Percentiles rank a stretch among this genome's conserved stretches.
Conservation (phyloP, 352 stramenopile species). For the Globisporangium okanoganense region DNA sequence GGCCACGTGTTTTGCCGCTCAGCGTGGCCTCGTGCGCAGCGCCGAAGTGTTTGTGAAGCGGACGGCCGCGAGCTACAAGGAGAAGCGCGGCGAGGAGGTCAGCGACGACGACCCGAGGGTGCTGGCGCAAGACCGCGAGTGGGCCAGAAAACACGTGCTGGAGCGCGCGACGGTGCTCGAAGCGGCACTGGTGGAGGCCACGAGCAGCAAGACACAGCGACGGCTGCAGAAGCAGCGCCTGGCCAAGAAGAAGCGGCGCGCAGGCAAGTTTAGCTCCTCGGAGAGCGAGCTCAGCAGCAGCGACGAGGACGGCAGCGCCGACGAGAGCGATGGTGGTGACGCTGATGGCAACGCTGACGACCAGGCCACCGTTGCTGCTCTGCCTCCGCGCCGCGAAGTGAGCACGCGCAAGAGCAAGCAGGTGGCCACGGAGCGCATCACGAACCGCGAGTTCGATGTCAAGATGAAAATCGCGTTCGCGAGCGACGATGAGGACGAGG, state of each 20-base stretch:
- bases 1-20: conserved; percentile 33
- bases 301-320: conserved; percentile 9
- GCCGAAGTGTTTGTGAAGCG: conserved; percentile 44
- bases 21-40: conserved; percentile 41
- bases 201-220: conserved; percentile 23
- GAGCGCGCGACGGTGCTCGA: conserved; percentile 37
- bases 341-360: conserved; percentile 15
- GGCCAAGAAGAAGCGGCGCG: conserved; percentile 27
- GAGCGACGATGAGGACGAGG: conserved; percentile 27
- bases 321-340: conserved; percentile 9
- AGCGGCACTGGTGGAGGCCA: conserved; percentile 30
- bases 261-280: conserved; percentile 19
- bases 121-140: conserved; percentile 45
- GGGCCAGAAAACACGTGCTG: conserved; percentile 39
- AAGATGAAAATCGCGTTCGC: conserved; percentile 54
- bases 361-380: background rate
- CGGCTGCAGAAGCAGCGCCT: conserved; percentile 35
- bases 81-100: conserved; percentile 15
- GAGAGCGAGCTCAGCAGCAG: conserved; percentile 34
- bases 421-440: conserved; percentile 58
- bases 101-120: conserved; percentile 15
- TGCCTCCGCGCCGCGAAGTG: conserved; percentile 26
- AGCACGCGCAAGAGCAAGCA: conserved; percentile 56
- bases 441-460: conserved; percentile 46
- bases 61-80: conserved; percentile 30